These are phyloP conservation scores for Emmonsiellopsis sp. DNA, from an alignment of 2,329 filamentous ascomycete genomes.

Conservation along the genomic window DNA sequence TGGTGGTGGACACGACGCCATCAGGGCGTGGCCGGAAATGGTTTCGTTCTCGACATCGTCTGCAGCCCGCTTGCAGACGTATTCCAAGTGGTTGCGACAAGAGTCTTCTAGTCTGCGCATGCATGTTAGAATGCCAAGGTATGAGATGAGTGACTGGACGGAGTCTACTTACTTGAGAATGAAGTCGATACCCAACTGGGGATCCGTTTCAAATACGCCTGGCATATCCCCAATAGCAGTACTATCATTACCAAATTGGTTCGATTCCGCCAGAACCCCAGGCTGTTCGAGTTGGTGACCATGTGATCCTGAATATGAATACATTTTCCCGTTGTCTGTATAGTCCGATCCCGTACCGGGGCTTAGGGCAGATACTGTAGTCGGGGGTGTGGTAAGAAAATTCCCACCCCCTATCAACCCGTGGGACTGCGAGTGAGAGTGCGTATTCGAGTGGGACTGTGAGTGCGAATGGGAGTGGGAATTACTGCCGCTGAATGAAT, in stretches of 20 bases:
- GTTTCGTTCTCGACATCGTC: constrained; percentile 53
- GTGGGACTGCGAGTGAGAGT: constrained; percentile 1
- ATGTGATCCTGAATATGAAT: constrained; percentile 19
- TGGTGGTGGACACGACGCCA: constrained; percentile 81
- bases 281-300: constrained; percentile 6
- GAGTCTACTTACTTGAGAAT: constrained; percentile 34
- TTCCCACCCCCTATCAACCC: constrained; percentile 16
- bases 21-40: constrained; percentile 79
- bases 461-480: constrained; percentile 22
- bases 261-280: constrained; percentile 1
- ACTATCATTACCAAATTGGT: constrained; percentile 16
- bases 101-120: constrained; percentile 59
- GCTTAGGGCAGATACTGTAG: constrained; percentile 25
- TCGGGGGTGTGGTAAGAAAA: constrained; percentile 22
- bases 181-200: constrained; percentile 41
- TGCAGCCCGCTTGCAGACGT: constrained; percentile 49
- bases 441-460: constrained; percentile 1
- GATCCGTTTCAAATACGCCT: constrained; percentile 36
- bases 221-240: constrained; percentile 18
- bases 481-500: constrained; percentile 35
- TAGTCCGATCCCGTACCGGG: constrained; percentile 17
- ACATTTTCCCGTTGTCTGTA: constrained; percentile 15
- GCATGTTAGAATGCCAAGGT: constrained; percentile 1
- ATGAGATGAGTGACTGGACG: too few species aligned
- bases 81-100: constrained; percentile 85